Percentiles rank a stretch among this genome's conserved stretches.
These are phyloP conservation scores for Rhodotorula sp. DNA, from an alignment of 1,284 basidiomycete genomes.

Conservation along the genomic window DNA sequence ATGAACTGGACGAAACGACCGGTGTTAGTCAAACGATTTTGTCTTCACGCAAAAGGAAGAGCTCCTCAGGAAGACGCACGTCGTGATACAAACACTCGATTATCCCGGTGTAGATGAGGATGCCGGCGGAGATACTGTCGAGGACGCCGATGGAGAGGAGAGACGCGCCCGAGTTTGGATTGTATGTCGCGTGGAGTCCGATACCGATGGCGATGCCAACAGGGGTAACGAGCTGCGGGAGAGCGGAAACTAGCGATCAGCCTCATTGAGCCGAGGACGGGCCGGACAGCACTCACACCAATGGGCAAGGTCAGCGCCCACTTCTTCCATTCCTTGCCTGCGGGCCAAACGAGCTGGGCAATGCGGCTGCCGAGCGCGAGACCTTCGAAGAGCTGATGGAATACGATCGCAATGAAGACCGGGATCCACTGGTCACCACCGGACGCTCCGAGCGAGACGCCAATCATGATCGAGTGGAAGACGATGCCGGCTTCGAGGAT, in stretches of 20 bases:
- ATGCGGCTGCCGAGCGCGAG: conserved; percentile 45
- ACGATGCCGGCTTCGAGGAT: conserved; percentile 53
- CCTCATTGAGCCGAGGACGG: no score
- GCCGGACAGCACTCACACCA: conserved; percentile 32
- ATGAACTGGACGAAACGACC: conserved; percentile 21
- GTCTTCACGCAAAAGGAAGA: neutral
- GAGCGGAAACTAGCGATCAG: no score
- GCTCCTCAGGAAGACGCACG: conserved; percentile 6
- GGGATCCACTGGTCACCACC: conserved; percentile 43
- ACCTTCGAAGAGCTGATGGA: conserved; percentile 45
- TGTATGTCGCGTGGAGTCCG: conserved; percentile 46
- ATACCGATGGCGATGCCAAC: conserved; percentile 47
- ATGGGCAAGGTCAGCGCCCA: conserved; percentile 42
- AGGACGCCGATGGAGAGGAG: conserved; percentile 47
- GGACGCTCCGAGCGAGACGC: conserved; percentile 49
- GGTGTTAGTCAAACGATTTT: neutral
- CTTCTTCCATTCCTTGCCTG: conserved; percentile 31
- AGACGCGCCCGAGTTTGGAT: conserved; percentile 45
- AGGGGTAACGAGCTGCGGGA: no score
- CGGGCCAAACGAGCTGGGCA: conserved; percentile 40
- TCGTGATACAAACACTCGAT: conserved; percentile 44
- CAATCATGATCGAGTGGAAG: conserved; percentile 50
- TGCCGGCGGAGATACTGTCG: conserved; percentile 47
- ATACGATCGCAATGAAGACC: conserved; percentile 46
- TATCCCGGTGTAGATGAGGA: conserved; percentile 47